Evolutionary conservation across 768 basidiomycete species (phyloP).

Genomic region (Suillus fuscotomentosus): DNA sequence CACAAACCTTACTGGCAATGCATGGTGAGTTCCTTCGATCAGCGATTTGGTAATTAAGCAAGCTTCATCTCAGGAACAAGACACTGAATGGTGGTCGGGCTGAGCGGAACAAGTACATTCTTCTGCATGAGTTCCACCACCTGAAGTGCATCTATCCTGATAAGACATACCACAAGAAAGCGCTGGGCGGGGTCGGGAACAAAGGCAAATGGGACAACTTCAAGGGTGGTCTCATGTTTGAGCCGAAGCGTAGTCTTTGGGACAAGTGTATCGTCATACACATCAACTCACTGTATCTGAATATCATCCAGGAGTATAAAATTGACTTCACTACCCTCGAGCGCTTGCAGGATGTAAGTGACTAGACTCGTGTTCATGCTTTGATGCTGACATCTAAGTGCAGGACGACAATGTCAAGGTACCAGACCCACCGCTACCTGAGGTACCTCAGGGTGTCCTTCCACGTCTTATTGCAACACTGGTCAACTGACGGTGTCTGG

Average conservation of each 20-base stretch:
- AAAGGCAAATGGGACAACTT: conserved; percentile 90
- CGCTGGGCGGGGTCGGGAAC: conserved; percentile 34
- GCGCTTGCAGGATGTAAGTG: conserved; percentile 52
- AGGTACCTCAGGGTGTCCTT: conserved; percentile 81
- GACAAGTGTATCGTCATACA: conserved; percentile 99
- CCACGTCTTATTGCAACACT: conserved; percentile 97
- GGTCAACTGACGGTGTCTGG: conserved; percentile 83
- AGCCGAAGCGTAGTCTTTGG: conserved; percentile 94
- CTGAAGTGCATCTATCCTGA: conserved; percentile 97
- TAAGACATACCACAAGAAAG: conserved; percentile 83
- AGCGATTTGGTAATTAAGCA: not conserved
- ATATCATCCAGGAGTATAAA: conserved; percentile 99
- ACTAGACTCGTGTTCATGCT: conserved; percentile 3
- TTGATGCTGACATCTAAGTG: not conserved
- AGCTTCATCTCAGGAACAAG: conserved; percentile 70
- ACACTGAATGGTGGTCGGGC: conserved; percentile 96
- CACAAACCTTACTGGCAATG: conserved; percentile 94
- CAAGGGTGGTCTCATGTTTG: conserved; percentile 97
- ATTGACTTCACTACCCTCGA: conserved; percentile 98
- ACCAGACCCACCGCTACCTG: conserved; percentile 79
- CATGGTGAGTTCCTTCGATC: conserved; percentile 63
- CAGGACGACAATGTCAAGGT: conserved; percentile 77
- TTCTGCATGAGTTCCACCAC: conserved; percentile 95
- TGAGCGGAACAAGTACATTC: conserved; percentile 98
- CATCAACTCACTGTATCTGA: conserved; percentile 98